Conservation (phyloP, 306 rosid genomes). For the Oemleria cerasiformis region DNA sequence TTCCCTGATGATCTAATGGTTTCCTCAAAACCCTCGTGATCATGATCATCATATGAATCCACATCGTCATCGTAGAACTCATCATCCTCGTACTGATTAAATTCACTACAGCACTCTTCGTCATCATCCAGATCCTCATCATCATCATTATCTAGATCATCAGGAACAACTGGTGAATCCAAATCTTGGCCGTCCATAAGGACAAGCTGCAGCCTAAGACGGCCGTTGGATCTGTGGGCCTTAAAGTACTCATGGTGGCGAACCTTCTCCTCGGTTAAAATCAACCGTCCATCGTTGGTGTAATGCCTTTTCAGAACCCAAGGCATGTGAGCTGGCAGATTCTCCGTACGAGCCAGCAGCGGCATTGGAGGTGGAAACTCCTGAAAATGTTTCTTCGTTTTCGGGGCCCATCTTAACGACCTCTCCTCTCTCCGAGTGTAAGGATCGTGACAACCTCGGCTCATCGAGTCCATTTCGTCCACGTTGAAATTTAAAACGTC, state of each 20-base stretch:
- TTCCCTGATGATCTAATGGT: neutral
- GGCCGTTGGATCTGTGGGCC: slow-evolving; percentile 62
- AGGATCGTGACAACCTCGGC: neutral
- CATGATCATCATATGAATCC: neutral
- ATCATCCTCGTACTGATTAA: neutral
- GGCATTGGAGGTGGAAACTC: slow-evolving; percentile 70
- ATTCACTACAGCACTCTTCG: neutral
- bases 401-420: neutral
- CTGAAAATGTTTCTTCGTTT: neutral
- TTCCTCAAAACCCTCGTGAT: neutral
- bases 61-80: neutral
- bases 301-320: slow-evolving; percentile 60
- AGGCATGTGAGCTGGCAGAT: slow-evolving; percentile 57
- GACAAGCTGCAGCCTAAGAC: slow-evolving; percentile 68
- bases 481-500: slow-evolving; percentile 34
- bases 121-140: neutral
- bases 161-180: neutral
- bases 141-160: neutral
- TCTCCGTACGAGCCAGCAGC: slow-evolving; percentile 52
- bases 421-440: neutral
- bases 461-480: neutral
- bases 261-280: slow-evolving; percentile 59
- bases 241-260: slow-evolving; percentile 57
- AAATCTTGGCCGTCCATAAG: slow-evolving; percentile 30
- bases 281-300: slow-evolving; percentile 62